phyloP scores from a whole-genome alignment of 164 flowering plant genomes.

The Piper longum region DNA sequence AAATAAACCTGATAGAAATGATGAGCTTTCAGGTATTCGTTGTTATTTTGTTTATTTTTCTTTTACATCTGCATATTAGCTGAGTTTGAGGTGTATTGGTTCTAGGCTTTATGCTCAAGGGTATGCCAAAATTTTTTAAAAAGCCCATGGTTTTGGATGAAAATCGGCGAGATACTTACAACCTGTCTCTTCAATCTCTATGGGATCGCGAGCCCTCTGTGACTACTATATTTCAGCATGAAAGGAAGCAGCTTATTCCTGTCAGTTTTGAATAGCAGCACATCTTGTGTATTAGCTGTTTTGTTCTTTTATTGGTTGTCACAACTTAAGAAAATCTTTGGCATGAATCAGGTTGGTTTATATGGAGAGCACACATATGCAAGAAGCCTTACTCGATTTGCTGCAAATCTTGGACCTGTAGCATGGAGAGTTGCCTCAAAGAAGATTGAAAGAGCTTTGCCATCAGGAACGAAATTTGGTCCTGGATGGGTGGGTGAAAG shows the following conservation, averaged over 20 bases:
- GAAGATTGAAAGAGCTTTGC: constrained; percentile 48
- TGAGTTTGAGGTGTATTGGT: neutral
- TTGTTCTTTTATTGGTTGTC: neutral
- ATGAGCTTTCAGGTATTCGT: constrained; percentile 35
- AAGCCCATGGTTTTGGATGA: constrained; percentile 40
- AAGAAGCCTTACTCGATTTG: constrained; percentile 73
- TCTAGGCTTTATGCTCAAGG: constrained; percentile 33
- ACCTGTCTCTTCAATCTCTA: constrained; percentile 19
- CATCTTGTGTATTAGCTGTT: neutral
- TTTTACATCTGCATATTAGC: neutral
- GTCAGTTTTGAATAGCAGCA: constrained; percentile 24
- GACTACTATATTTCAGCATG: constrained; percentile 34
- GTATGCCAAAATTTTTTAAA: constrained; percentile 33
- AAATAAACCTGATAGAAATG: constrained; percentile 25
- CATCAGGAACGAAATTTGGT: constrained; percentile 41
- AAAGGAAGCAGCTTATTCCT: constrained; percentile 51
- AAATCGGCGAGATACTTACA: constrained; percentile 56
- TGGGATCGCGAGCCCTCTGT: constrained; percentile 27
- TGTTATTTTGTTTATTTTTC: neutral
- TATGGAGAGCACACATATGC: constrained; percentile 56
- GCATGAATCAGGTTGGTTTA: constrained; percentile 53
- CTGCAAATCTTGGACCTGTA: constrained; percentile 70
- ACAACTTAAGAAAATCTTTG: neutral
- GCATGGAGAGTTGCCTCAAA: constrained; percentile 66
- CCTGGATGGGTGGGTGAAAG: constrained; percentile 60